Conservation (phyloP, 2,329 filamentous ascomycete genomes). For the Emmonsiellopsis sp. region DNA sequence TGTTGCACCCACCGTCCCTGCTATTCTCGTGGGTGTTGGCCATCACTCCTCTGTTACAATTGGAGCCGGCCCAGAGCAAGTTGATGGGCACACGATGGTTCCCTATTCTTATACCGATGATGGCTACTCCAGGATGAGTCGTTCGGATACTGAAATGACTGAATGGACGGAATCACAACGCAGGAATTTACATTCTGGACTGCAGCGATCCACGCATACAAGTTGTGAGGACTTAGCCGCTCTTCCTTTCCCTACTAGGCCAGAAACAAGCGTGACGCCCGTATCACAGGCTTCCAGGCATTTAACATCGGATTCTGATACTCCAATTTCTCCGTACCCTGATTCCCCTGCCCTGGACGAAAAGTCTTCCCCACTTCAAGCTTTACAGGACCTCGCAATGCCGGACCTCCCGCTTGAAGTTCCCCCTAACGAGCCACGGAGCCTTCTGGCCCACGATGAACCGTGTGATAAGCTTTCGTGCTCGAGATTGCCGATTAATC, state of each 20-base stretch:
- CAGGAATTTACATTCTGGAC: background rate
- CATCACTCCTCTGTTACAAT: conserved; percentile 15
- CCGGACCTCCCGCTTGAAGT: no score
- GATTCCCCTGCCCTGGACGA: background rate
- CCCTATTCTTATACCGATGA: background rate
- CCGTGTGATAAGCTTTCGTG: conserved; percentile 13
- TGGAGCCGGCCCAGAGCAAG: conserved; percentile 5
- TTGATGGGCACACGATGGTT: background rate
- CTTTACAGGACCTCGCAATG: no score
- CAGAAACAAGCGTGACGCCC: conserved; percentile 6
- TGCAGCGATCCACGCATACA: background rate
- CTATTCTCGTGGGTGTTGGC: conserved; percentile 18
- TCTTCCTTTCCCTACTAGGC: conserved; percentile 9
- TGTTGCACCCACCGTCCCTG: conserved; percentile 6
- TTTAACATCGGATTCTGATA: background rate
- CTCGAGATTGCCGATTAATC: conserved; percentile 27
- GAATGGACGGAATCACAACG: background rate
- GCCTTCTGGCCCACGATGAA: background rate
- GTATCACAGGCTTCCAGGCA: background rate
- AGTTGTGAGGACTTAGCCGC: conserved; percentile 1
- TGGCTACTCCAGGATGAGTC: background rate
- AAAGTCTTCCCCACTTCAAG: no score
- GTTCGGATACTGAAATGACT: background rate
- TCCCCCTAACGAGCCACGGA: background rate
- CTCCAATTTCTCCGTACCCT: conserved; percentile 3